Evolutionary conservation across 2,329 filamentous ascomycete genomes (phyloP).

Genomic region (Calcarisporium arbuscula): DNA sequence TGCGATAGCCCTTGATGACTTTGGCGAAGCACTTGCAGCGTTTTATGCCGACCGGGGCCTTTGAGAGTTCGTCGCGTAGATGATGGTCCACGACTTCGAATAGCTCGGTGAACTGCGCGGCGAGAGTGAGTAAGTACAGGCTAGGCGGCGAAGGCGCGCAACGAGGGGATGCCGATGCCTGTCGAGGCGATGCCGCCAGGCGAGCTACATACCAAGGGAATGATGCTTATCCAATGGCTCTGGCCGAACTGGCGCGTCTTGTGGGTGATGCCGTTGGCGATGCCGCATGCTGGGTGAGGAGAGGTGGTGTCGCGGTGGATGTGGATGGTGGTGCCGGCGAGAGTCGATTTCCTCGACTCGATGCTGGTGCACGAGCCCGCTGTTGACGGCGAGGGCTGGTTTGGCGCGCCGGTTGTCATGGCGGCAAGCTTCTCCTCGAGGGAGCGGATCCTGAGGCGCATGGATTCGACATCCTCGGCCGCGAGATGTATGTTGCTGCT

Average conservation of each 20-base stretch:
- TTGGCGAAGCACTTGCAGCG: conserved; percentile 48
- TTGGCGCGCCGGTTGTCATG: no score
- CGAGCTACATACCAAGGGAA: conserved; percentile 33
- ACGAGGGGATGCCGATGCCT: no score
- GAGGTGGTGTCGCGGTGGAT: conserved; percentile 30
- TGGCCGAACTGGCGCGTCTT: conserved; percentile 52
- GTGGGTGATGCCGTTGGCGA: conserved; percentile 40
- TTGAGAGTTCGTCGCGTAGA: conserved; percentile 30
- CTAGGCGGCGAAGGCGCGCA: no score
- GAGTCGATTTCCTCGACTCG: no score
- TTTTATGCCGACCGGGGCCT: conserved; percentile 29
- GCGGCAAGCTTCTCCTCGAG: no score
- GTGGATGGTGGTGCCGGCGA: conserved; percentile 38
- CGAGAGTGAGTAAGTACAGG: conserved; percentile 10
- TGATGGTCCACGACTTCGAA: conserved; percentile 36
- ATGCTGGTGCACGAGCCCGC: conserved; percentile 23
- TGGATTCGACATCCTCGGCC: no score
- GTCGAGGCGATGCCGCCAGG: no score
- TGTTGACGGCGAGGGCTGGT: no score
- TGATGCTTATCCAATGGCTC: conserved; percentile 50
- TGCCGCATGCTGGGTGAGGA: conserved; percentile 21
- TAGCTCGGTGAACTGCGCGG: conserved; percentile 33
- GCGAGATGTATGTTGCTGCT: no score
- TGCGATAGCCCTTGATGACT: conserved; percentile 42
- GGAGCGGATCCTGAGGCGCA: no score